These are phyloP conservation scores for Cordyceps pruinosa DNA, from an alignment of 2,329 filamentous ascomycete genomes.

Conservation along the genomic window DNA sequence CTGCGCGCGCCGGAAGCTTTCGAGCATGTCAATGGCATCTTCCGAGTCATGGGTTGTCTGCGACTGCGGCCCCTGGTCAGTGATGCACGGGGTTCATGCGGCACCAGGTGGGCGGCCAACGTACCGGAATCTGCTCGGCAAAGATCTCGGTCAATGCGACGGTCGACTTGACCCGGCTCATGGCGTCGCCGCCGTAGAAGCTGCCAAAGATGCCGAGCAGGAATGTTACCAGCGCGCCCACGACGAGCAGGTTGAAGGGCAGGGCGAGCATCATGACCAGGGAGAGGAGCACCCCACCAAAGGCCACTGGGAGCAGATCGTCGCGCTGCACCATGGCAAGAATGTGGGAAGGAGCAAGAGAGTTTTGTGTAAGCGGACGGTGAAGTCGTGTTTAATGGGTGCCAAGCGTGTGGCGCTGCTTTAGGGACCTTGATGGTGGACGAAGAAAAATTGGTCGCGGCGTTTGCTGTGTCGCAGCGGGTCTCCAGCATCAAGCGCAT, in stretches of 20 bases:
- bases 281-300: background rate
- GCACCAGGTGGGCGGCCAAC: background rate
- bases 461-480: no score
- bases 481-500: no score
- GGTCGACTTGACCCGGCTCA: background rate
- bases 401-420: no score
- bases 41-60: constrained; percentile 1
- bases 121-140: constrained; percentile 8
- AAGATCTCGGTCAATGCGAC: background rate
- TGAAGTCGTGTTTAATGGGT: no score
- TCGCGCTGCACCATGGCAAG: constrained; percentile 9
- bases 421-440: no score
- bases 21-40: constrained; percentile 6
- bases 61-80: background rate
- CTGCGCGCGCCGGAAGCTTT: background rate
- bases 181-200: background rate
- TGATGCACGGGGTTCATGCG: background rate
- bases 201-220: constrained; percentile 1
- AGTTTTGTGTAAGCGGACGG: no score
- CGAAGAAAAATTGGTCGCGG: no score
- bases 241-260: constrained; percentile 5
- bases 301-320: constrained; percentile 1
- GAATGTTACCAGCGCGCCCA: background rate
- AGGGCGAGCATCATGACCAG: constrained; percentile 9
- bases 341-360: background rate